Conservation (phyloP, 176 grass and related monocot genomes). For the Phoenix dactylifera region DNA sequence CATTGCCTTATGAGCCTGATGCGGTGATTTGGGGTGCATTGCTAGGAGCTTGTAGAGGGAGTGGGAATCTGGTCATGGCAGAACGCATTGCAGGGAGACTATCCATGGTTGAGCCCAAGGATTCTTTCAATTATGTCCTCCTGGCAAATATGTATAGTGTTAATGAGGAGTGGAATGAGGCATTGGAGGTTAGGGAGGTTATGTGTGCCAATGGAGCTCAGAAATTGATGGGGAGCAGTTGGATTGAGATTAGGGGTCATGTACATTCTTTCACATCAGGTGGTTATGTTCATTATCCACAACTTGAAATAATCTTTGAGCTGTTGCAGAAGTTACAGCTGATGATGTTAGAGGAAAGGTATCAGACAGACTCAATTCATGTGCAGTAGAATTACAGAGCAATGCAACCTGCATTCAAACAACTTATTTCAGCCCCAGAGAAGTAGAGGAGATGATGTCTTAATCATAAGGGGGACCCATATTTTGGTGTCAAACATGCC, state of each 20-base stretch:
- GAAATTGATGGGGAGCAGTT: conserved; percentile 24
- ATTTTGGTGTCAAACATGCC: no score
- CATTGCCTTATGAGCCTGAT: conserved; percentile 15
- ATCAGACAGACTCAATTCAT: no score
- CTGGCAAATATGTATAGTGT: conserved; percentile 21
- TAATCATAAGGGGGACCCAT: no score
- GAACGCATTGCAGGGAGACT: conserved; percentile 4
- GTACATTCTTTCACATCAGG: conserved; percentile 7
- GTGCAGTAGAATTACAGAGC: no score
- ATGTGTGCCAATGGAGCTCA: conserved; percentile 22
- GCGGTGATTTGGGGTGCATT: conserved; percentile 7
- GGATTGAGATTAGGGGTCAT: conserved; percentile 25
- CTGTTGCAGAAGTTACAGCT: no score
- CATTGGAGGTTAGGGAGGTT: conserved; percentile 17
- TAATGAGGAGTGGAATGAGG: conserved; percentile 28
- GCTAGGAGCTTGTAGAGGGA: conserved; percentile 13
- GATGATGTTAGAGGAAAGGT: no score
- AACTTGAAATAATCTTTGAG: no score
- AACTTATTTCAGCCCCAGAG: no score
- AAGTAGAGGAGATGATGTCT: no score
- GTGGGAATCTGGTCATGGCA: not conserved
- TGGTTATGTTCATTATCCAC: no score
- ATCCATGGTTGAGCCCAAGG: not conserved
- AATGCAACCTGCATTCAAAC: no score
- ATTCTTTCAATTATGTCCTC: conserved; percentile 14